phyloP scores from a whole-genome alignment of 345 rosid genomes.

The Psidium guajava region DNA sequence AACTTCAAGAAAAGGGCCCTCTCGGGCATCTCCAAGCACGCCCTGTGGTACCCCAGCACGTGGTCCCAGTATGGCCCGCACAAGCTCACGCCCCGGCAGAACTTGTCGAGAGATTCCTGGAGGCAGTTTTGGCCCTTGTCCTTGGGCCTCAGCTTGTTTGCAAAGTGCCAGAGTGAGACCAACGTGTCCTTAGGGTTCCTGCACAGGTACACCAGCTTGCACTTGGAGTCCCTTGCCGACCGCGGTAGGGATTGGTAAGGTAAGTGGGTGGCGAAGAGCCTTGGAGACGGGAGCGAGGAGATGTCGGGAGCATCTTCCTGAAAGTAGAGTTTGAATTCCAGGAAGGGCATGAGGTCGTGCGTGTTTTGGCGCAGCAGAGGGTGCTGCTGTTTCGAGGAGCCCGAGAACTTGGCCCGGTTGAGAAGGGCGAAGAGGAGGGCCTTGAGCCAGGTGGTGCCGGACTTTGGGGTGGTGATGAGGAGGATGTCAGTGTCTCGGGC shows the following conservation, averaged over 20 bases:
- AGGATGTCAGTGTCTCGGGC: background rate
- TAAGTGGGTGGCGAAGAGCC: constrained; percentile 5
- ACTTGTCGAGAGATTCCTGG: constrained; percentile 2
- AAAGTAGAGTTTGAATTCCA: background rate
- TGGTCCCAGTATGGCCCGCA: constrained; percentile 7
- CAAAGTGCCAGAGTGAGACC: constrained; percentile 7
- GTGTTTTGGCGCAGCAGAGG: background rate
- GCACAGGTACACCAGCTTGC: constrained; percentile 7
- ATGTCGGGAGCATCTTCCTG: background rate
- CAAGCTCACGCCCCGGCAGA: constrained; percentile 1
- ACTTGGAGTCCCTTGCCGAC: background rate
- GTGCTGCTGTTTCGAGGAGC: background rate
- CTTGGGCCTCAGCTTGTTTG: background rate
- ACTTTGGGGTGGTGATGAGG: constrained; percentile 1
- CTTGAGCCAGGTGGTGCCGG: constrained; percentile 6
- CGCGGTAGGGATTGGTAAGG: background rate
- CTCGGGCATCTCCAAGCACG: constrained; percentile 2
- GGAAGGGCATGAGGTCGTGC: constrained; percentile 1
- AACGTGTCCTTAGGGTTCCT: constrained; percentile 9
- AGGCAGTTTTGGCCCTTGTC: background rate
- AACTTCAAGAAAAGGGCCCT: constrained; percentile 1
- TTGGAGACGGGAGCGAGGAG: background rate
- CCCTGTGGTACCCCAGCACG: constrained; percentile 2
- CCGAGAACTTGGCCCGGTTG: background rate
- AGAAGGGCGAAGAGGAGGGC: constrained; percentile 6